These are phyloP conservation scores for Allomyces arbusculus DNA, from an alignment of 192 early-diverging fungal genomes.

Conservation along the genomic window DNA sequence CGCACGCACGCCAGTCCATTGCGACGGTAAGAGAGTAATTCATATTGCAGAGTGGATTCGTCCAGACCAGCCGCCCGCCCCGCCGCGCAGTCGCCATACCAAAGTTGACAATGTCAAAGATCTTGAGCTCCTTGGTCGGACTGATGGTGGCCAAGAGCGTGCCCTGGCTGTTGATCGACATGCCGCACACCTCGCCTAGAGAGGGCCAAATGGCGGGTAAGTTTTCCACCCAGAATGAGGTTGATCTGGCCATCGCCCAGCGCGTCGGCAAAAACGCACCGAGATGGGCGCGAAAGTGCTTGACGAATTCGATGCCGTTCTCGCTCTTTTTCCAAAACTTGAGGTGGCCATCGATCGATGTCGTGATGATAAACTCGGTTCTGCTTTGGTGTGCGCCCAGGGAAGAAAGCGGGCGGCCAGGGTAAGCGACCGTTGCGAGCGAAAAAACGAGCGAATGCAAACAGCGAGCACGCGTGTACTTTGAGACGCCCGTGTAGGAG, in stretches of 20 bases:
- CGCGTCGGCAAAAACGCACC: slow-evolving; percentile 15
- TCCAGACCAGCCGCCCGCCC: no score
- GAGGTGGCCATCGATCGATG: slow-evolving; percentile 84
- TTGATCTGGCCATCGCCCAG: no score
- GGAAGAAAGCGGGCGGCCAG: neutral
- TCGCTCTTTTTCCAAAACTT: slow-evolving; percentile 98
- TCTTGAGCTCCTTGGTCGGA: slow-evolving; percentile 67
- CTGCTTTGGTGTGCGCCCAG: slow-evolving; percentile 7
- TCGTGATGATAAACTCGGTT: slow-evolving; percentile 84
- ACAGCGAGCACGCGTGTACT: slow-evolving; percentile 13
- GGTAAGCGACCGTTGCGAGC: neutral
- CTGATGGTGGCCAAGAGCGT: slow-evolving; percentile 60
- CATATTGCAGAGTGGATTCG: no score
- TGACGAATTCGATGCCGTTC: slow-evolving; percentile 91
- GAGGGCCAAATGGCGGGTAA: no score
- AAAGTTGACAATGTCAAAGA: slow-evolving; percentile 93
- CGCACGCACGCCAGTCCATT: no score
- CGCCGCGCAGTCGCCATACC: slow-evolving; percentile 19
- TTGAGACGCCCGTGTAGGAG: slow-evolving; percentile 52
- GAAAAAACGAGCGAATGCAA: neutral
- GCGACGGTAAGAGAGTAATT: slow-evolving; percentile 1
- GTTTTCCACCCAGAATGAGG: no score
- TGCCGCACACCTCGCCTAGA: neutral
- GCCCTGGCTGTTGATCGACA: slow-evolving; percentile 37
- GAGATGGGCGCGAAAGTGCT: slow-evolving; percentile 82